Base-by-base conservation (phyloP, 2,329 filamentous ascomycete species). In the Teratosphaeriaceae sp. region DNA sequence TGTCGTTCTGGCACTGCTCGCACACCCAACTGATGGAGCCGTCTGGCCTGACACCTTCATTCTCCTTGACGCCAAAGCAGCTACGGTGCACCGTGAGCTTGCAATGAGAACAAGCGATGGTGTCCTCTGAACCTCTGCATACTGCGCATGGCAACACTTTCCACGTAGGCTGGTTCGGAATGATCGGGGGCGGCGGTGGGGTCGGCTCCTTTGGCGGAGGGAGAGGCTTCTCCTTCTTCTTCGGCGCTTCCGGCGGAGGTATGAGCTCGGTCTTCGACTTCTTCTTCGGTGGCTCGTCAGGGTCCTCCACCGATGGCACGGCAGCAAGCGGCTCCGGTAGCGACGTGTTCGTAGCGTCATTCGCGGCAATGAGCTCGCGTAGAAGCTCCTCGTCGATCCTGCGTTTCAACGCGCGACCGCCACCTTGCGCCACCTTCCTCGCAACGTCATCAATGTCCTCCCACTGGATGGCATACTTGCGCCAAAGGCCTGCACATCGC, bases 1-100 rank as follows among this genome's bases (percentile, higher is more conserved):
- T 88, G 61, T 98, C 92, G 59, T 98, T 98, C 27, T 81, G 74
- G 65, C 92, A 98, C 78, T 89, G 94, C 65, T 97, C 92, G 64
- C 92, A 98, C 30, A 84, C 79, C 92, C 92, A 98, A 65, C 94
- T 94, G 7, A 58, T 43, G n/a, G 56, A 52, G 13, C 57, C 58
- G 42, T 57, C 56, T 3, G 50, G 30, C 31, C 79, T 75, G 42
- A 74, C 75, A 31, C 85, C 79, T 3, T 59, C 55, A 44, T 66
- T 67, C 38, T 83, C 80, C 35, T 83, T 79, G 23, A 97, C 75
- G n/a, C 92, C 92, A 60, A 97, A 98, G 66, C 92, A 98, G 48
- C 80, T 80, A 42, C 85, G 84, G 65, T 98, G 92, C 19, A 97
- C 90, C 3, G 88, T 88, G 64, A 98, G 69, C 41, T 88, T 84